phyloP scores from a whole-genome alignment of 345 rosid genomes.

The Nasturtium officinale region DNA sequence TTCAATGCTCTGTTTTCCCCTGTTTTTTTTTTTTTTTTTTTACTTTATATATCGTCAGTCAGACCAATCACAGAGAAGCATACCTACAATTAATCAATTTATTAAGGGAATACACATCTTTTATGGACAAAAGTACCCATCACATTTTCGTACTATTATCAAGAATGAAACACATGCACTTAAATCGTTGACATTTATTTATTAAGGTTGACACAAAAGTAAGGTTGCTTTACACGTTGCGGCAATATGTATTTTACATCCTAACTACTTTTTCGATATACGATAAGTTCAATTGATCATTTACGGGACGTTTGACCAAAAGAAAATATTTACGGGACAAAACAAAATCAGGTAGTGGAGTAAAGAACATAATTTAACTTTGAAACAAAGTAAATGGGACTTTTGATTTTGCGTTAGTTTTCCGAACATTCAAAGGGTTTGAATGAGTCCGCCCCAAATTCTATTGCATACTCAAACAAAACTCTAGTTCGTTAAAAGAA shows the following conservation, averaged over 20 bases:
- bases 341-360: not conserved
- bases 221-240: slow-evolving; percentile 22
- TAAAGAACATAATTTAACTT: not conserved
- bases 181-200: slow-evolving; percentile 15
- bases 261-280: slow-evolving; percentile 18
- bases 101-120: not conserved
- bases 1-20: not conserved
- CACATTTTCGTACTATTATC: not conserved
- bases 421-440: not conserved
- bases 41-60: not conserved
- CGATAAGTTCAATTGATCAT: not conserved
- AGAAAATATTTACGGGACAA: slow-evolving; percentile 9
- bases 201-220: no score
- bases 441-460: not conserved
- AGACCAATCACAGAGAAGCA: not conserved
- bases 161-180: slow-evolving; percentile 11
- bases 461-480: not conserved
- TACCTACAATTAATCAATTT: not conserved
- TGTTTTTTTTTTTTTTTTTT: not conserved
- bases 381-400: not conserved
- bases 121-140: not conserved
- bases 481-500: no score
- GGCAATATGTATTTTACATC: slow-evolving; percentile 13
- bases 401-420: not conserved
- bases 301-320: no score